A percentile compares a stretch with the other conserved stretches of the same genome.
These are phyloP conservation scores for Choanephora cucurbitarum DNA, from an alignment of 371 early-diverging fungal genomes.

Conservation along the genomic window DNA sequence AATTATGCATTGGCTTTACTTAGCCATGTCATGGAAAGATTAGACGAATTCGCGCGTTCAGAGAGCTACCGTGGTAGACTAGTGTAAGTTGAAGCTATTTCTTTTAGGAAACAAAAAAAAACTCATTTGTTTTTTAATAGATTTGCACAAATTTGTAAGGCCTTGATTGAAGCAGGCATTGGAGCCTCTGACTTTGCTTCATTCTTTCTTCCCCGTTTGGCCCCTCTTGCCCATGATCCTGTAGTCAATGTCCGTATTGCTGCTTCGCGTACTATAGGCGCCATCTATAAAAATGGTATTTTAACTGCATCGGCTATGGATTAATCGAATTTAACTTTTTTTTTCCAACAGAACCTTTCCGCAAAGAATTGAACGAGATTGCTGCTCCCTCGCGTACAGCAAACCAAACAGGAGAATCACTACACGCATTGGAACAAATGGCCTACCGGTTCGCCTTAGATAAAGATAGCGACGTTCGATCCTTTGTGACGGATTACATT, in stretches of 20 bases:
- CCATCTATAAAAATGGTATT: conserved; percentile 33
- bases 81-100: too few relatives aligned
- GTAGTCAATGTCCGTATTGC: conserved; percentile 47
- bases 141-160: conserved; percentile 42
- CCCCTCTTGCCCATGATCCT: conserved; percentile 35
- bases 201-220: conserved; percentile 36
- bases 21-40: conserved; percentile 51
- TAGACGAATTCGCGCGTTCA: conserved; percentile 50
- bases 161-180: conserved; percentile 35
- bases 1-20: conserved; percentile 44
- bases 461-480: conserved; percentile 32
- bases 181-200: conserved; percentile 33
- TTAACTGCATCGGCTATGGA: too few relatives aligned
- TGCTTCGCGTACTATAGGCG: conserved; percentile 29
- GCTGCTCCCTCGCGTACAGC: conserved; percentile 21
- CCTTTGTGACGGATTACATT: conserved; percentile 32
- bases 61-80: conserved; percentile 44
- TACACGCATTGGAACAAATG: conserved; percentile 26
- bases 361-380: conserved; percentile 24
- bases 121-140: too few relatives aligned
- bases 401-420: conserved; percentile 19
- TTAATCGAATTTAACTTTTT: too few relatives aligned
- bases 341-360: conserved; percentile 28
- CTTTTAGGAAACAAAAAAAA: too few relatives aligned
- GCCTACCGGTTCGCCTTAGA: conserved; percentile 30